Evolutionary conservation across 805 yeast genomes (phyloP), one percentile per base, ranked within the genome.

Genomic region (Yarrowia sp.): DNA sequence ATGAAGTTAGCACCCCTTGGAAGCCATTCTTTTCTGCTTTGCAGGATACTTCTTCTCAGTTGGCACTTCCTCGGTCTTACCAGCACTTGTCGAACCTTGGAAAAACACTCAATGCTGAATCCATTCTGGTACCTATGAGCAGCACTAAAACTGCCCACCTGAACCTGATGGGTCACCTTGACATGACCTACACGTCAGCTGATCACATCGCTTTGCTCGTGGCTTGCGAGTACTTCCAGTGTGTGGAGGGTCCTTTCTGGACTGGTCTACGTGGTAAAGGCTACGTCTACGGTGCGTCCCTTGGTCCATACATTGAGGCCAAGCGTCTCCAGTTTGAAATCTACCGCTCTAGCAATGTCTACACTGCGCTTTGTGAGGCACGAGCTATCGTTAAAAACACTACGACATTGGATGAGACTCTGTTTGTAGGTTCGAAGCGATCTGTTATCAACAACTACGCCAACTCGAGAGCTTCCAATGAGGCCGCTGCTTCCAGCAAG

Each of bases 241-340:
- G 91, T 41, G 91, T 90, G 17, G 99, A 95, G 74, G 99, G 99
- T 2, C 99, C 98, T 39, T 87, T 93, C 68, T 93, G 98, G 98
- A 84, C 90, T 71, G 97, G 96, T 65, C 89, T 95, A 38, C 84
- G 99, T 76, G 99, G 99, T 44, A 83, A 92, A 1, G 99, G 99
- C 2, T 78, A 90, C 47, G 98, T 98, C 0, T 95, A 95, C 74
- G 98, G 97, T 42, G 95, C 93, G 1, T 80, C 78, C 64, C 79
- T 90, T 69, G 72, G 80, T 48, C 80, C 84, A 55, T 81, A 82
- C 67, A 72, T 83, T 11, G 97, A 91, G 69, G 77, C 83, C 44
- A 93, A 96, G 3, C 83, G 81, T 63, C 75, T 93, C 67, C 79
- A 81, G 4, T 90, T 87, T 71, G 81, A 80, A 51, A 81, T 93